These are phyloP conservation scores for Cryomyces antarcticus DNA, from an alignment of 495 filamentous ascomycete species.

Conservation along the genomic window DNA sequence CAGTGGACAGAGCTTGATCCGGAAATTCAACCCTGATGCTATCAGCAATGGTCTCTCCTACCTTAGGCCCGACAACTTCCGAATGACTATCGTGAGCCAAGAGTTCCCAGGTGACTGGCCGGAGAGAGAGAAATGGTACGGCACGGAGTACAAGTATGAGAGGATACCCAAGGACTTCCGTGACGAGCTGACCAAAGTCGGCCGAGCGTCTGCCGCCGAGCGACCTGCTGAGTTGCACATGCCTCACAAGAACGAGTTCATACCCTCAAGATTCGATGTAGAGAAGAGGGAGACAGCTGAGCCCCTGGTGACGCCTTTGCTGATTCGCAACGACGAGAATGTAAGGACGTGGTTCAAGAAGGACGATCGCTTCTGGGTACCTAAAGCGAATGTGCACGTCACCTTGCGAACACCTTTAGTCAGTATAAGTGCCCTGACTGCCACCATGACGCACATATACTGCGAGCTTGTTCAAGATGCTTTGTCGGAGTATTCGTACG, in stretches of 20 bases:
- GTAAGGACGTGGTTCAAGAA: constrained; percentile 96
- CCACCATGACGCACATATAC: constrained; percentile 62
- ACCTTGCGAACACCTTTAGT: constrained; percentile 61
- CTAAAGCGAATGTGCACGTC: constrained; percentile 71
- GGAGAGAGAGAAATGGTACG: constrained; percentile 90
- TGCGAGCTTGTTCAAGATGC: constrained; percentile 78
- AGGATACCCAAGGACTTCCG: constrained; percentile 63
- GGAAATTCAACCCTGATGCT: constrained; percentile 53
- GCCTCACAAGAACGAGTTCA: constrained; percentile 88
- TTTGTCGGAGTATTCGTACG: constrained; percentile 86
- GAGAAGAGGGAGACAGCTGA: constrained; percentile 75
- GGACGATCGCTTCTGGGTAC: constrained; percentile 97
- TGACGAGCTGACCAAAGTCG: constrained; percentile 42
- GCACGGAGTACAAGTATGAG: constrained; percentile 77
- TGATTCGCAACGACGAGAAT: constrained; percentile 71
- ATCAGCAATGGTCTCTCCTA: constrained; percentile 60
- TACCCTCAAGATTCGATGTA: constrained; percentile 81
- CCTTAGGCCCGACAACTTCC: constrained; percentile 76
- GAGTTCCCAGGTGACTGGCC: constrained; percentile 72
- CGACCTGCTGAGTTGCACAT: constrained; percentile 59
- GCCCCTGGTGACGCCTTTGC: constrained; percentile 51
- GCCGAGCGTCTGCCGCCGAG: constrained; percentile 30
- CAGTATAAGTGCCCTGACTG: constrained; percentile 53
- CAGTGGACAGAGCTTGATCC: constrained; percentile 48
- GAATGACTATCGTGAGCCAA: constrained; percentile 60